Conservation (phyloP, 106 monocot genomes). For the Allium sativum region DNA sequence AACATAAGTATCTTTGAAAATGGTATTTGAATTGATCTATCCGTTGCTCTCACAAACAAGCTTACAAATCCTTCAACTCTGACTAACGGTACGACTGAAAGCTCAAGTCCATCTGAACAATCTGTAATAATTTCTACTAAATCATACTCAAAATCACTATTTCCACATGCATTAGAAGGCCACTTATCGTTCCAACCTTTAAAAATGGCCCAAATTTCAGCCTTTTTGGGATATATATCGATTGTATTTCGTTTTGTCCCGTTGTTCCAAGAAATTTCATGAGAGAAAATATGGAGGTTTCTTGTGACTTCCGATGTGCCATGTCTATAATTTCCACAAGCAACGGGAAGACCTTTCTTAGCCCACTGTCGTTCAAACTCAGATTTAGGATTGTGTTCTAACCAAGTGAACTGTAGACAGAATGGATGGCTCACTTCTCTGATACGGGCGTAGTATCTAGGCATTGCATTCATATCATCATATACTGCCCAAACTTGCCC, state of each 20-base stretch:
- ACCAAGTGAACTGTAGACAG: conserved; percentile 42
- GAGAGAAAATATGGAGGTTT: conserved; percentile 28
- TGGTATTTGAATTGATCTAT: conserved; percentile 8
- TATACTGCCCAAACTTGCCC: conserved; percentile 96
- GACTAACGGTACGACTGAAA: conserved; percentile 15
- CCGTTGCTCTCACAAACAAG: conserved; percentile 13
- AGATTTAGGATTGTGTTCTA: conserved; percentile 30
- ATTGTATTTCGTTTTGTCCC: conserved; percentile 12
- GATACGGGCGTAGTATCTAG: conserved; percentile 61
- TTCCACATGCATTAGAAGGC: conserved; percentile 13
- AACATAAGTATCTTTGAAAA: conserved; percentile 10
- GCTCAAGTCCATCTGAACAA: conserved; percentile 11
- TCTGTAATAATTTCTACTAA: conserved; percentile 43
- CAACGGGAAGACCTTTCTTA: conserved; percentile 12
- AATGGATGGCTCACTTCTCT: conserved; percentile 26
- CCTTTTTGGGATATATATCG: conserved; percentile 28
- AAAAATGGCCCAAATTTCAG: conserved; percentile 57
- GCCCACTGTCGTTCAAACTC: conserved; percentile 16
- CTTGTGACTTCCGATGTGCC: background rate
- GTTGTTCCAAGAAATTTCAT: conserved; percentile 18
- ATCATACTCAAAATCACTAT: conserved; percentile 18
- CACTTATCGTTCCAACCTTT: conserved; percentile 35
- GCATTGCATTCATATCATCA: conserved; percentile 48
- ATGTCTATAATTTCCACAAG: conserved; percentile 36
- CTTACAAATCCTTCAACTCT: conserved; percentile 17